Base-by-base conservation (phyloP, 2,329 filamentous ascomycete species). In the Fusarium succisae region DNA sequence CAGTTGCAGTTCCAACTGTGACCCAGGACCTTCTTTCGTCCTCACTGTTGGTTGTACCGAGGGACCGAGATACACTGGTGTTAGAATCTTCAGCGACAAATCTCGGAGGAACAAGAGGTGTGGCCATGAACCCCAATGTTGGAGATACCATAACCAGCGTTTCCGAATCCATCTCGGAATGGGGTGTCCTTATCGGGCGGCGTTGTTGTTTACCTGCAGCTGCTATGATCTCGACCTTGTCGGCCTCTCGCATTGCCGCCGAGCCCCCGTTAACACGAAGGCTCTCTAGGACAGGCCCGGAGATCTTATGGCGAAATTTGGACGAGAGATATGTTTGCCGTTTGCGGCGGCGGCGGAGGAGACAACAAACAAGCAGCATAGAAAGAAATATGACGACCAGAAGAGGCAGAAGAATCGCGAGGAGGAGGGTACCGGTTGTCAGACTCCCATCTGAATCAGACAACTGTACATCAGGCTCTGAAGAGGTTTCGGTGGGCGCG, bases 391-490 rank as follows among this genome's bases (percentile, higher is more conserved):
- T 70, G 17, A 84, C 63, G 26, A 81, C 76, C 2, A 86, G 70
- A 20, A 87, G 72, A 6, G 86, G 86, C 6, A 88, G 78, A 6
- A 87, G 81, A 6, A 85, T 83, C 2, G 84, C 86, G 20, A 87
- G 74, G 11, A 87, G 77, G 28, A 87, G 81, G 8, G 81, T 78
- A 28, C 76, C 77, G 7, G 78, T 83, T 28, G 73, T 79, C 12
- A 82, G 51, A 32, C 76, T 79, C 15, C 71, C 69, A n/a, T 68
- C 57, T 18, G 70, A 56, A 4, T 75, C 72, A 10, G 63, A 48
- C 18, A 72, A 54, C 28, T 69, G 65, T 11, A 67, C 30, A 10
- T 66, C 58, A 13, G 60, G 70, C 28, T 76, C 54, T 11, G 73
- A 72, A 24, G 75, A 70, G 30, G 72, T 61, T 44, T 66, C 69